Evolutionary conservation across 225 moss, liverwort and hornwort species (phyloP), one percentile per base, ranked within the genome.

Genomic region (Straminergon stramineum): DNA sequence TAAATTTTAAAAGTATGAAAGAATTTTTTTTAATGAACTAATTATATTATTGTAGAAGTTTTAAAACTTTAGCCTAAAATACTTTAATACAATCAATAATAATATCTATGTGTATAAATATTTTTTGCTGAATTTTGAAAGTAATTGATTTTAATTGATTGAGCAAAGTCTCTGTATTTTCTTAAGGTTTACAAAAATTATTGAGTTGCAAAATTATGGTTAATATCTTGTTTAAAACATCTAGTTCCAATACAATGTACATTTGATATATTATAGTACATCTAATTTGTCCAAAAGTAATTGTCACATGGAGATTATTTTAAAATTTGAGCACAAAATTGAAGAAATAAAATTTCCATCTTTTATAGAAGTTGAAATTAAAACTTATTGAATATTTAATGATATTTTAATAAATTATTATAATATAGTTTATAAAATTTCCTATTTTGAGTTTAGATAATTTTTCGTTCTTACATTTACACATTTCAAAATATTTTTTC

Each of bases 131-230:
- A 34, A 37, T 11, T 56, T 56, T 37, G 24, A n/a, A 57, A 56
- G 7, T 57, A 26, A 26, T n/a, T 57, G 2, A 26, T 57, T 79
- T 79, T 13, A 8, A 81, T 22, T 56, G 10, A 15, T 61, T n/a
- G 9, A 20, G 6, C 13, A 61, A 28, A 31, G 11, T 31, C 20
- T 41, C 30, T 61, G 2, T 4, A 28, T 13, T 13, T 9, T 41
- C 31, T 9, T 3, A 13, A 81, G 9, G 20, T 9, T 67, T 53
- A n/a, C 1, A 67, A 10, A 28, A 18, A n/a, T 28, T 53, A 2
- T 13, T 67, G 4, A 53, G 2, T 53, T 84, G 1, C 13, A 17
- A 4, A 1, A 83, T 27, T 13, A 27, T 13, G 2, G 0, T 3
- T 37, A 37, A 63, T 37, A 15, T 48, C 31, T 63, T 63, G 3